Base-by-base conservation (phyloP, 352 stramenopile species). In the Elongisporangium anandrum region DNA sequence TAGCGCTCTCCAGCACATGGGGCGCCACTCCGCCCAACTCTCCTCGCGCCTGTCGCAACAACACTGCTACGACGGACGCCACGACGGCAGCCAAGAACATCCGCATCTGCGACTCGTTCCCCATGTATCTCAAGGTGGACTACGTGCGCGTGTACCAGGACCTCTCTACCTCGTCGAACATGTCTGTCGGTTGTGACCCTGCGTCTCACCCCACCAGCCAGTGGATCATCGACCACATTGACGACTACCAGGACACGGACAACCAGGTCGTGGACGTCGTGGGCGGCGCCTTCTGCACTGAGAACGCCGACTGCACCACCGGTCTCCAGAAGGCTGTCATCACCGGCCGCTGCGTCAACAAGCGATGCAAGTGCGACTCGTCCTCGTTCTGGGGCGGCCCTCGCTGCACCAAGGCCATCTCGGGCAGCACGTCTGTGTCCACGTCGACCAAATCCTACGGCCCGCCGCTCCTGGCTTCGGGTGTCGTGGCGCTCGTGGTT, bases 1-100 rank as follows among this genome's bases (percentile, higher is more conserved):
- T 92, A 7, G 92, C 92, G 1, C 65, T 98, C 13, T 92, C 85
- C 12, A 83, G 66, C 3, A 77, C 84, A 20, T 98, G 90, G 92
- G 76, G 76, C 0, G 65, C 76, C 5, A 70, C 60, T n/a, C 76
- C 76, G 0, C 74, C 75, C 3, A 81, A 81, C 50, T 60, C 72
- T 19, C 67, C 63, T 4, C 55, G 57, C 10, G 50, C 53, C 12
- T 87, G 77, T 53, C 66, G 69, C 10, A 70, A 70, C 8, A 59
- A 81, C 23, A 54, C 3, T 91, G 81, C 47, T 68, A 64, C 15
- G 78, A 74, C 2, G 29, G 65, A 84, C 22, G 17, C 60, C 2
- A 58, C 55, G 6, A 54, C 57, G 2, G 82, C 85, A 52, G 60
- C 57, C 4, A 41, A 15, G 29, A 41, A 41, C 29, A 41, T 41